phyloP scores from a whole-genome alignment of 108 stramenopile genomes.

The Fragilariopsis cylindrus region DNA sequence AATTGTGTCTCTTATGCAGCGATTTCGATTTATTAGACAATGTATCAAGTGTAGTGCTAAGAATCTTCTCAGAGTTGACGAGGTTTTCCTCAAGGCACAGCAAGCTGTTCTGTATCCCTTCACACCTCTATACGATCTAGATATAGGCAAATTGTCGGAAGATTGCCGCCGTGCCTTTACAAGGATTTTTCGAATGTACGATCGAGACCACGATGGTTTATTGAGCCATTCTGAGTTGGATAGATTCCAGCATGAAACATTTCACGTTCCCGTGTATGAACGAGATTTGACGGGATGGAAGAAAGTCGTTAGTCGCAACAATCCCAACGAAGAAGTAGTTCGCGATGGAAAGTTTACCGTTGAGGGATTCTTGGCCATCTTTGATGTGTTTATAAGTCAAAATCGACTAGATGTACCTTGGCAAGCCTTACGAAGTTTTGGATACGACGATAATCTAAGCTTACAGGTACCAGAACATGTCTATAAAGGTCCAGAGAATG shows the following conservation, averaged over 20 bases:
- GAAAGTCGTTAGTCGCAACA: constrained; percentile 58
- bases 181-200: constrained; percentile 81
- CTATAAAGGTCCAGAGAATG: constrained; percentile 14
- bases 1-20: constrained; percentile 72
- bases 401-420: constrained; percentile 83
- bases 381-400: constrained; percentile 81
- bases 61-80: constrained; percentile 71
- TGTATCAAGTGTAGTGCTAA: constrained; percentile 87
- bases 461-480: constrained; percentile 58
- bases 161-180: constrained; percentile 67
- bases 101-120: constrained; percentile 79
- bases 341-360: constrained; percentile 75
- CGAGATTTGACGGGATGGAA: constrained; percentile 77
- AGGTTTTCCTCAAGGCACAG: constrained; percentile 77
- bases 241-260: constrained; percentile 67
- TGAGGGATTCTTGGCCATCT: constrained; percentile 77
- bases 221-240: constrained; percentile 75
- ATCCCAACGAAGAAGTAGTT: constrained; percentile 47
- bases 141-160: constrained; percentile 51
- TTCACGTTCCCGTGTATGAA: constrained; percentile 58
- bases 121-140: constrained; percentile 69
- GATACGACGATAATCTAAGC: constrained; percentile 70
- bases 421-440: constrained; percentile 74
- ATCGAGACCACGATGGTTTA: constrained; percentile 68
- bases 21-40: constrained; percentile 81